Conservation (phyloP, 176 grass and related monocot species). For the Juncus effusus region DNA sequence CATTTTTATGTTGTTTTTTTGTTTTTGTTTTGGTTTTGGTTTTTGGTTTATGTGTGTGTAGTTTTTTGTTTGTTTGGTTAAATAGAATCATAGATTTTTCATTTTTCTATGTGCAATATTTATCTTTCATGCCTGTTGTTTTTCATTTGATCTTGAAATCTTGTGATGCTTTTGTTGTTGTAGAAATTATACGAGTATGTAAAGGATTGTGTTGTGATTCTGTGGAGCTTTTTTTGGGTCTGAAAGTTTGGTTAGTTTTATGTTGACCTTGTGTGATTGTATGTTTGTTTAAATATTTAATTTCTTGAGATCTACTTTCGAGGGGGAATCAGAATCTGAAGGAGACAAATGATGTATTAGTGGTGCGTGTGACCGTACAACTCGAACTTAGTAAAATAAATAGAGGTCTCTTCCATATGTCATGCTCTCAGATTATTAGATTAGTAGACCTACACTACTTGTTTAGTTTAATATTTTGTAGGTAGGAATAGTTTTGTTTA, state of each 20-base stretch:
- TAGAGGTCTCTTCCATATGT: slow-evolving; percentile 18
- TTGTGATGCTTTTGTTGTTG: no score
- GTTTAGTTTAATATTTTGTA: no score
- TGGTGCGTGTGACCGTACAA: slow-evolving; percentile 21
- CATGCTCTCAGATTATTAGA: neutral
- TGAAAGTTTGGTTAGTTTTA: slow-evolving; percentile 21
- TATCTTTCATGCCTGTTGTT: slow-evolving; percentile 5
- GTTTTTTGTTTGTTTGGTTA: no score
- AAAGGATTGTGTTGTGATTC: no score
- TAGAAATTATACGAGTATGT: no score
- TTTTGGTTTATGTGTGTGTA: slow-evolving; percentile 1
- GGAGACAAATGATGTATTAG: slow-evolving; percentile 25
- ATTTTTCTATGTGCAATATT: slow-evolving; percentile 10
- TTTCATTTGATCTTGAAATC: neutral
- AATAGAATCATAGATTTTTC: no score
- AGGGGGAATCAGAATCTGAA: slow-evolving; percentile 22
- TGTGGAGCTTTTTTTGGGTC: neutral
- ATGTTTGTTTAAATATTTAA: neutral
- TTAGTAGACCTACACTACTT: no score
- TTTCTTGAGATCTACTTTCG: slow-evolving; percentile 39
- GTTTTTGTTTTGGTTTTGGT: slow-evolving; percentile 1
- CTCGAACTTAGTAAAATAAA: slow-evolving; percentile 28
- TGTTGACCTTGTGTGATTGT: slow-evolving; percentile 21
- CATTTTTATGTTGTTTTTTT: slow-evolving; percentile 1
- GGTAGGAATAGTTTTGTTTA: no score